Evolutionary conservation across 2,329 filamentous ascomycete species (phyloP).

Genomic region (Orbilia blumenaviensis): DNA sequence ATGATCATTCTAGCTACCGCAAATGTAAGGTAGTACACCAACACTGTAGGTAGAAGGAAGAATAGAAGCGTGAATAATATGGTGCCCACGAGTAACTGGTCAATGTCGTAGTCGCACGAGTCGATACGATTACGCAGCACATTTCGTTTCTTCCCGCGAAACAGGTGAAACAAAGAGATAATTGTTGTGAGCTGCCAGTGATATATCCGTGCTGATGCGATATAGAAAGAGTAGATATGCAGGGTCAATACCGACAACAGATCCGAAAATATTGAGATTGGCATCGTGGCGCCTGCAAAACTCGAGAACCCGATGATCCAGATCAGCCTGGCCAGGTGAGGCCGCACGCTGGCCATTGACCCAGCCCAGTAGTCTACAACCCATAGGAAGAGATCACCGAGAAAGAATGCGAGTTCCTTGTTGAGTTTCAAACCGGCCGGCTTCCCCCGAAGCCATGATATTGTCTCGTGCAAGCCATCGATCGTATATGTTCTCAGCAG

Average conservation of each 20-base stretch:
- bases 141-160: constrained; percentile 97
- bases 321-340: constrained; percentile 83
- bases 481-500: constrained; percentile 85
- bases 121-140: constrained; percentile 96
- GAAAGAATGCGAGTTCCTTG: constrained; percentile 88
- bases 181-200: constrained; percentile 99
- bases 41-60: constrained; percentile 91
- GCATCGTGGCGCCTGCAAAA: constrained; percentile 96
- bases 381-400: constrained; percentile 96
- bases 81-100: constrained; percentile 93
- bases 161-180: constrained; percentile 96
- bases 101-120: constrained; percentile 97
- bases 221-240: constrained; percentile 98
- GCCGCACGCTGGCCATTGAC: constrained; percentile 67
- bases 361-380: constrained; percentile 95
- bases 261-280: constrained; percentile 94
- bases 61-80: constrained; percentile 96
- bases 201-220: constrained; percentile 94
- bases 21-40: constrained; percentile 97
- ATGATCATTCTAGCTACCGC: constrained; percentile 93
- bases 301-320: constrained; percentile 93
- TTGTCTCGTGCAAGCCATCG: constrained; percentile 84
- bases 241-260: constrained; percentile 88
- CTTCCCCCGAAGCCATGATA: constrained; percentile 94
- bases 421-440: constrained; percentile 95